phyloP scores from a whole-genome alignment of 495 filamentous ascomycete species.

The Elasticomyces elasticus region DNA sequence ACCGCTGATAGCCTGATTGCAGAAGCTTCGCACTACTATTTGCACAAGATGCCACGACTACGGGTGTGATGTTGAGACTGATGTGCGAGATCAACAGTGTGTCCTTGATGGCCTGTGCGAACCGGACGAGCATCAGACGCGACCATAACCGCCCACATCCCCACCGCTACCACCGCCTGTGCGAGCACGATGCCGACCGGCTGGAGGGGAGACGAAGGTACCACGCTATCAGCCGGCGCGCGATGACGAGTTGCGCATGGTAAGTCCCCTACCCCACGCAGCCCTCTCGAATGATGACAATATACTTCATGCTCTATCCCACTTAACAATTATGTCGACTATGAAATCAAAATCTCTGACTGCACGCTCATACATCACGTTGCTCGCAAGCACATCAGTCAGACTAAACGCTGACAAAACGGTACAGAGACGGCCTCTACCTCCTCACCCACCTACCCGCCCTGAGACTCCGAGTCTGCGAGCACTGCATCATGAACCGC shows the following conservation, averaged over 20 bases:
- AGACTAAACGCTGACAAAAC: neutral
- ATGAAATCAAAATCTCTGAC: conserved; percentile 6
- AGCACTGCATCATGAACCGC: conserved; percentile 24
- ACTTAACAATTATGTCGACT: neutral
- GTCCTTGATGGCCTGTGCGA: too few species aligned
- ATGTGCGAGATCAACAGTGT: neutral
- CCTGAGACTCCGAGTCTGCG: too few species aligned
- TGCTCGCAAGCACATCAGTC: neutral
- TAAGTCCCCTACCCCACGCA: neutral
- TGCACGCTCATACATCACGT: neutral
- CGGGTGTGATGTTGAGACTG: neutral
- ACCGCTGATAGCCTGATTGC: conserved; percentile 27
- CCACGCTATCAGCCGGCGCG: too few species aligned
- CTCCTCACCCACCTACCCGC: too few species aligned
- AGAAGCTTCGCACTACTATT: conserved; percentile 17
- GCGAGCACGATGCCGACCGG: too few species aligned
- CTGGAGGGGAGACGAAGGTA: too few species aligned
- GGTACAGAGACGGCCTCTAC: neutral
- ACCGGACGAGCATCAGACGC: too few species aligned
- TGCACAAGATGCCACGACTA: neutral
- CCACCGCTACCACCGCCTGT: too few species aligned
- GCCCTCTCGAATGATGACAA: neutral
- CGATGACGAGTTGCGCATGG: neutral
- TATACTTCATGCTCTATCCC: conserved; percentile 3
- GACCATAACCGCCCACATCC: too few species aligned